A percentile compares a stretch with the other conserved stretches of the same genome.
Conservation (phyloP, 805 yeast species). For the Candida multigemmis region DNA sequence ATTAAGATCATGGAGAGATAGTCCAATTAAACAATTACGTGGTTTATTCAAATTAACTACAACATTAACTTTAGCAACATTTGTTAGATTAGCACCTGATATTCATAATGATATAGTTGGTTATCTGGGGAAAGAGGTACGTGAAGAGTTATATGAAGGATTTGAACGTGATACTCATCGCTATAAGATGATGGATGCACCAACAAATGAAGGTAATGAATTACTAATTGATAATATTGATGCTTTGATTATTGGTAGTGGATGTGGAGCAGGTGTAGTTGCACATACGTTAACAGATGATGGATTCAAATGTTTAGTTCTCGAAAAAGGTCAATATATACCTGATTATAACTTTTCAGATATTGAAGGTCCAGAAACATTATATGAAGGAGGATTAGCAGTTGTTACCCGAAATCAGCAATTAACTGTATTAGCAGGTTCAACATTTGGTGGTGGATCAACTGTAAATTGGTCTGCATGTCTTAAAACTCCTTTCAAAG, state of each 20-base stretch:
- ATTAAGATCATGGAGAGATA: constrained; percentile 30
- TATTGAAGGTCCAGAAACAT: constrained; percentile 18
- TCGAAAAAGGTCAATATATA: constrained; percentile 43
- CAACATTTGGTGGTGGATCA: constrained; percentile 51
- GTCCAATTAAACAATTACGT: constrained; percentile 27
- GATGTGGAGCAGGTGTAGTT: constrained; percentile 45
- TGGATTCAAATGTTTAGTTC: constrained; percentile 35
- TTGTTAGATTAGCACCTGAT: constrained; percentile 18
- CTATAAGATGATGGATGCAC: constrained; percentile 21
- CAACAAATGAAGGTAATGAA: constrained; percentile 16
- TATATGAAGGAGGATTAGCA: constrained; percentile 33
- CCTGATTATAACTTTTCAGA: constrained; percentile 30
- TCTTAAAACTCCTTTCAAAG: constrained; percentile 38
- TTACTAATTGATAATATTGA: constrained; percentile 31
- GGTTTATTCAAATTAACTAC: constrained; percentile 21
- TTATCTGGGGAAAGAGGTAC: constrained; percentile 23
- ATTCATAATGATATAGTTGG: constrained; percentile 27
- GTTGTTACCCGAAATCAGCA: constrained; percentile 25
- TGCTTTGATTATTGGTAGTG: constrained; percentile 42
- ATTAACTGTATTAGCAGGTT: constrained; percentile 35
- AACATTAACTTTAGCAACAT: constrained; percentile 15
- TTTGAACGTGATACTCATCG: constrained; percentile 15
- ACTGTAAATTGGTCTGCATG: constrained; percentile 53
- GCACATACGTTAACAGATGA: constrained; percentile 35
- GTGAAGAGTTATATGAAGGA: constrained; percentile 18